phyloP scores from a whole-genome alignment of 2,329 filamentous ascomycete genomes.

The Calonectria pseudoturangicola region DNA sequence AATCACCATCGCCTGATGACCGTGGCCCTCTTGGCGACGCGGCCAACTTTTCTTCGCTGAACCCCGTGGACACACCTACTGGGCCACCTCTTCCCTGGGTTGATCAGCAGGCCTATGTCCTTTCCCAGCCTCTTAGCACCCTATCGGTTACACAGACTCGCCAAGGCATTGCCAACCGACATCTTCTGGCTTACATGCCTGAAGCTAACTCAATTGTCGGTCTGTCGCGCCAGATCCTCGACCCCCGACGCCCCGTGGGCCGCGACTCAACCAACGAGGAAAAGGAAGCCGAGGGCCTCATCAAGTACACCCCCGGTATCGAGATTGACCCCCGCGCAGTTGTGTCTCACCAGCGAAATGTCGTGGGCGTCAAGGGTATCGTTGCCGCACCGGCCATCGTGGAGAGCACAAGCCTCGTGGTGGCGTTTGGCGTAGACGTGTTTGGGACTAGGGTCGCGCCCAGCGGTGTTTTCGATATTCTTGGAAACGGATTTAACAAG shows the following conservation, averaged over 20 bases:
- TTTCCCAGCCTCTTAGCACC: slow-evolving; percentile 85
- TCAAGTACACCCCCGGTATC: slow-evolving; percentile 83
- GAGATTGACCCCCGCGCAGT: slow-evolving; percentile 89
- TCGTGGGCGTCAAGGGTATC: slow-evolving; percentile 84
- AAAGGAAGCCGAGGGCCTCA: slow-evolving; percentile 85
- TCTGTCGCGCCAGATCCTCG: slow-evolving; percentile 85
- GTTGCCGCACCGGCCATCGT: slow-evolving; percentile 86
- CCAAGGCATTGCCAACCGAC: slow-evolving; percentile 91
- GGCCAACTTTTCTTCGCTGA: slow-evolving; percentile 85
- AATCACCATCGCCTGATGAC: slow-evolving; percentile 88
- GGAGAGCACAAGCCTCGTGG: slow-evolving; percentile 93
- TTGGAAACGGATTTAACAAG: slow-evolving; percentile 96
- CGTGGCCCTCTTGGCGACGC: slow-evolving; percentile 84
- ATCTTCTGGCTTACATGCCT: slow-evolving; percentile 87
- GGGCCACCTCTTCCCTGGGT: slow-evolving; percentile 81
- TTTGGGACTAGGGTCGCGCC: slow-evolving; percentile 92
- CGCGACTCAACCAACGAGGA: slow-evolving; percentile 88
- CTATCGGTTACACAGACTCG: slow-evolving; percentile 91
- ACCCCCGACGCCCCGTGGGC: slow-evolving; percentile 89
- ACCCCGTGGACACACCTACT: slow-evolving; percentile 75
- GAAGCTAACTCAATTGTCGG: slow-evolving; percentile 84
- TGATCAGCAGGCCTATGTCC: slow-evolving; percentile 86
- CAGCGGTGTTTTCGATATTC: slow-evolving; percentile 91
- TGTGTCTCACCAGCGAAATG: slow-evolving; percentile 87
- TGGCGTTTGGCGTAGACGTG: slow-evolving; percentile 91